Conservation (phyloP, 805 yeast genomes). For the Brettanomyces nanus region DNA sequence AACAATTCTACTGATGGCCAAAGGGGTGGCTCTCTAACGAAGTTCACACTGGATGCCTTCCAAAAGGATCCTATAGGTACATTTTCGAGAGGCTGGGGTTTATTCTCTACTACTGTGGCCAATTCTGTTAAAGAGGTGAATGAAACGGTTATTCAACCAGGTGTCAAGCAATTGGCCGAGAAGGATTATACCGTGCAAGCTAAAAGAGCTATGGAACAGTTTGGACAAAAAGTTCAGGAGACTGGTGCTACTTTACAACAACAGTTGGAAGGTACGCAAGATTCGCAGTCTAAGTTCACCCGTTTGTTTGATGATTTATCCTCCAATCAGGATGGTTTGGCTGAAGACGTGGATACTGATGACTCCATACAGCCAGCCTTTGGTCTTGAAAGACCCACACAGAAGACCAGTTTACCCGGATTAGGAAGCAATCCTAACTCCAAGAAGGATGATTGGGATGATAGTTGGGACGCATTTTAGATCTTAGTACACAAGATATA, state of each 20-base stretch:
- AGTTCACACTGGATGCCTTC: constrained; percentile 57
- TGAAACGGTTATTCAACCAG: constrained; percentile 87
- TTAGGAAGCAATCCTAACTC: constrained; percentile 22
- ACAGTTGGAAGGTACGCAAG: constrained; percentile 27
- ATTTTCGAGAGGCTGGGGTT: constrained; percentile 86
- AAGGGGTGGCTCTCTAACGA: constrained; percentile 37
- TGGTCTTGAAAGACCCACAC: constrained; percentile 50
- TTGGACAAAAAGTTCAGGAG: constrained; percentile 89
- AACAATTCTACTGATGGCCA: constrained; percentile 7
- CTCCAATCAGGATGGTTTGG: constrained; percentile 32
- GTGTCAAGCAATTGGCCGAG: constrained; percentile 69
- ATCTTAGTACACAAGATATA: too few relatives aligned
- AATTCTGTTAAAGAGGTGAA: constrained; percentile 81
- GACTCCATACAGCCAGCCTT: constrained; percentile 52
- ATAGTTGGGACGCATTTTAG: constrained; percentile 64
- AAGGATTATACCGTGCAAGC: constrained; percentile 79
- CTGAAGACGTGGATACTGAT: constrained; percentile 28
- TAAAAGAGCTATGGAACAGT: constrained; percentile 89
- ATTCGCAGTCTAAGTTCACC: constrained; percentile 42
- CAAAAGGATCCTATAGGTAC: constrained; percentile 90
- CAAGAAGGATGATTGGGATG: constrained; percentile 39
- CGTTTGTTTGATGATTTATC: constrained; percentile 51
- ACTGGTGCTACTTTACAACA: constrained; percentile 72
- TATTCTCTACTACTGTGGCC: constrained; percentile 78
- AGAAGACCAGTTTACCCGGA: constrained; percentile 51